Evolutionary conservation across 371 early-diverging fungal species (phyloP), one percentile per base, ranked within the genome.

Genomic region (Rhizopus arrhizus): DNA sequence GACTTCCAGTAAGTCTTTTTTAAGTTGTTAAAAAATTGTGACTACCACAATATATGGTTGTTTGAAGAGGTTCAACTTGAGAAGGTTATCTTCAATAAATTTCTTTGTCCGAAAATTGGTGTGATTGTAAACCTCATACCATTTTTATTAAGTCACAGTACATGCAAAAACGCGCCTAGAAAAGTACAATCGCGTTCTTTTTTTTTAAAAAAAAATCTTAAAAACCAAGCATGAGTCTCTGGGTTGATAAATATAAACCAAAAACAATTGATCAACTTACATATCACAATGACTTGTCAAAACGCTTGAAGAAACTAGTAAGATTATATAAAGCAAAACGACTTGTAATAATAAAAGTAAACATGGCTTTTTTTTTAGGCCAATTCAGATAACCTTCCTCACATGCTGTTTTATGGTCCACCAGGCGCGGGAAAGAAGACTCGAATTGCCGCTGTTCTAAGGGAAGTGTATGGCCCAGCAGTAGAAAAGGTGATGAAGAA

Each of bases 371-470:
- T 48, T 16, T 34, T 47, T 35, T n/a, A 94, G 95, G 89, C 92
- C 9, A 52, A 75, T 10, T 83, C 88, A 4, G 88, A 83, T 8
- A 95, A 96, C 69, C 84, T 99, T 56, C 99, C 99, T 34, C 99
- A 99, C 65, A 68, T 99, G 66, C 83, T 99, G 4, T 86, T 99
- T 38, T 95, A 95, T 81, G 99, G 99, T 2, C 95, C 94, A 10
- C 81, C 93, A 4, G 99, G 99, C 22, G 90, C 93, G 3, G 99
- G 99, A 10, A 99, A 99, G 81, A 96, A 95, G 72, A 99, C 99
- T 22, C 85, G 99, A 35, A 85, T 99, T 41, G 85, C 86, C 41
- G 91, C 91, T 55, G 80, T 91, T 2, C 85, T 94, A 57, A 85
- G 87, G 61, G 94, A 95, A 61, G 77, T 98, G 12, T 98, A 84